Percentiles rank a stretch among this genome's conserved stretches.
These are phyloP conservation scores for Tothia fuscella DNA, from an alignment of 2,329 filamentous ascomycete genomes.

Conservation along the genomic window DNA sequence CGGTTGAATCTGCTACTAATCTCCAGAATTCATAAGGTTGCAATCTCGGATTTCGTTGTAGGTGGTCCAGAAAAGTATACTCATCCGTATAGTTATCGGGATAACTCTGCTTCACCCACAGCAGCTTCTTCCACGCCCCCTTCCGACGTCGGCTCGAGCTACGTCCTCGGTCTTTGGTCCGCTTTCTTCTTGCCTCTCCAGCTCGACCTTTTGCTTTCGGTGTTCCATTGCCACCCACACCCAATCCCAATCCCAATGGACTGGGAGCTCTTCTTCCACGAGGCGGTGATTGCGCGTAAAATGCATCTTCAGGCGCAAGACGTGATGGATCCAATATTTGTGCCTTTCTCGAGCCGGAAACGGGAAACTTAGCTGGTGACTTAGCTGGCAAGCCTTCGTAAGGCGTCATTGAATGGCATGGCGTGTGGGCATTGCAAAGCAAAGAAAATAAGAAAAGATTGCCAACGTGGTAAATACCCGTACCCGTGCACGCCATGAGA, in stretches of 20 bases:
- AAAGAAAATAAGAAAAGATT: too few species aligned
- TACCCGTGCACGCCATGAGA: too few species aligned
- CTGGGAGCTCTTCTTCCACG: slow-evolving; percentile 26
- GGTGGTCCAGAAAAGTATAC: slow-evolving; percentile 87
- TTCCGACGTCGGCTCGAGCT: slow-evolving; percentile 58
- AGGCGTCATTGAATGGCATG: too few species aligned
- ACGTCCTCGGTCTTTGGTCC: slow-evolving; percentile 42
- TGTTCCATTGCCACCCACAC: slow-evolving; percentile 12
- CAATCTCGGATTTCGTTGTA: slow-evolving; percentile 86
- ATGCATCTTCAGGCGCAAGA: slow-evolving; percentile 76
- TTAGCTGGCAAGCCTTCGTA: neutral
- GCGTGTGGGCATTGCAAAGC: too few species aligned
- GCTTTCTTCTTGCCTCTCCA: slow-evolving; percentile 28
- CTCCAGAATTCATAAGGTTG: slow-evolving; percentile 98
- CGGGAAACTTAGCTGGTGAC: neutral
- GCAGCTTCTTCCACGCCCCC: slow-evolving; percentile 75
- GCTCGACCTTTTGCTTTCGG: too few species aligned
- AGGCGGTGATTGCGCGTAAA: slow-evolving; percentile 51
- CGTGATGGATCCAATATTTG: slow-evolving; percentile 36
- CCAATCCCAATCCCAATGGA: slow-evolving; percentile 20
- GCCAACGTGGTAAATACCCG: too few species aligned
- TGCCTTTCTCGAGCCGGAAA: slow-evolving; percentile 10
- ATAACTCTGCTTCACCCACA: slow-evolving; percentile 97
- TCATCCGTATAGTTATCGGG: slow-evolving; percentile 99
- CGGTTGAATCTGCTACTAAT: slow-evolving; percentile 83